phyloP scores from a whole-genome alignment of 352 stramenopile genomes.

The Phytophthora megakarya region DNA sequence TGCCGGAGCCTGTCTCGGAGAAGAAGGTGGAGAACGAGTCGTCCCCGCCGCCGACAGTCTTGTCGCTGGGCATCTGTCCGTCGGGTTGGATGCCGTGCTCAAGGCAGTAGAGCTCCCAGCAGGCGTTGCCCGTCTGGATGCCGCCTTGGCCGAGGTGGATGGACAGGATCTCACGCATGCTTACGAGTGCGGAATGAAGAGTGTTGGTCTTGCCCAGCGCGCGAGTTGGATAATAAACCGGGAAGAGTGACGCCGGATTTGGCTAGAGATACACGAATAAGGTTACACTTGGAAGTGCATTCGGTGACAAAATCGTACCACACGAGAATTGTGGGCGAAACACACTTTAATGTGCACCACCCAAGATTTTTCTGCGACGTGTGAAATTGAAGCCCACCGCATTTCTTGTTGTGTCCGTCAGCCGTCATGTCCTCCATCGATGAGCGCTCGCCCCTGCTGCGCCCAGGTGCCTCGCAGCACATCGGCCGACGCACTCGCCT shows the following conservation, averaged over 20 bases:
- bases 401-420: no score
- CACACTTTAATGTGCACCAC: not conserved
- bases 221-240: conserved; percentile 12
- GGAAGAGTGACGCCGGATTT: not conserved
- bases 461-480: not conserved
- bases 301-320: not conserved
- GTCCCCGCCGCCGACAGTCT: conserved; percentile 35
- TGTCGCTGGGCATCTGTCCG: conserved; percentile 77
- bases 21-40: conserved; percentile 85
- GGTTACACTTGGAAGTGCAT: not conserved
- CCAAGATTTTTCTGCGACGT: not conserved
- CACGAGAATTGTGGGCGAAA: no score
- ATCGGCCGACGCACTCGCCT: conserved; percentile 17
- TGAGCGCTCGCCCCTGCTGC: conserved; percentile 32
- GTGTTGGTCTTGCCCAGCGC: conserved; percentile 12
- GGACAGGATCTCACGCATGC: conserved; percentile 96
- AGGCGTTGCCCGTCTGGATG: conserved; percentile 87
- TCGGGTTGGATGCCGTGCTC: conserved; percentile 94
- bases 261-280: not conserved
- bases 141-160: conserved; percentile 96
- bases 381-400: not conserved
- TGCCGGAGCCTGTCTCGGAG: conserved; percentile 82
- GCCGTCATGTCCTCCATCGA: not conserved
- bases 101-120: conserved; percentile 94
- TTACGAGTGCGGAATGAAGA: conserved; percentile 1